A percentile compares a stretch with the other conserved stretches of the same genome.
These are phyloP conservation scores for Chloropicon primus DNA, from an alignment of 139 green algal species.

Conservation along the genomic window DNA sequence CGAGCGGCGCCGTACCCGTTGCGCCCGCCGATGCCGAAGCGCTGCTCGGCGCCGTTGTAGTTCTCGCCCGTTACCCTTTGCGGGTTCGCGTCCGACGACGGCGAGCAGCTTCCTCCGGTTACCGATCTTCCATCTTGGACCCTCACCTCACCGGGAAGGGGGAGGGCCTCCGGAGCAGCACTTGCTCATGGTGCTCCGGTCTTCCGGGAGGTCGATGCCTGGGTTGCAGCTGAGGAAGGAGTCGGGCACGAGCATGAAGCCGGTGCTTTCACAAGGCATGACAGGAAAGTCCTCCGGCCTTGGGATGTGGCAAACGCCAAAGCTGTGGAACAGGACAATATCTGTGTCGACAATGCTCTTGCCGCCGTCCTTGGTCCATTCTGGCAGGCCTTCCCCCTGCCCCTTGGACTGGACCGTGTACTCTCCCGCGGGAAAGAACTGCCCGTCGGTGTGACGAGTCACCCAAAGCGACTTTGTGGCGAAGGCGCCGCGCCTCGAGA, in stretches of 20 bases:
- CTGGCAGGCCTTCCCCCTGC: conserved; percentile 28
- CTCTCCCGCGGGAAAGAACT: conserved; percentile 54
- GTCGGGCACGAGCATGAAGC: conserved; percentile 33
- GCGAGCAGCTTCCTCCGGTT: too few species aligned
- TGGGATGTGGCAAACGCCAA: conserved; percentile 26
- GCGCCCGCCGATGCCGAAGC: too few species aligned
- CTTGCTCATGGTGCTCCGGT: conserved; percentile 28
- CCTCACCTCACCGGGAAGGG: too few species aligned
- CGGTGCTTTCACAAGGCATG: conserved; percentile 29
- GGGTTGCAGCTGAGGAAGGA: conserved; percentile 51
- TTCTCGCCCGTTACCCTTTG: too few species aligned
- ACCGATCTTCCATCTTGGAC: too few species aligned
- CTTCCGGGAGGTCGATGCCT: conserved; percentile 48
- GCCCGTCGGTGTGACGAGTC: conserved; percentile 45
- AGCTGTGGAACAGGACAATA: conserved; percentile 32
- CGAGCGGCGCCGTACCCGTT: too few species aligned
- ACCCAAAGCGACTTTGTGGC: conserved; percentile 63
- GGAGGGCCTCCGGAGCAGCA: too few species aligned
- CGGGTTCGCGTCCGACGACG: too few species aligned
- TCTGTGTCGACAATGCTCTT: conserved; percentile 14
- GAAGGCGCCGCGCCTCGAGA: conserved; percentile 40
- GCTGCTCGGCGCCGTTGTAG: too few species aligned
- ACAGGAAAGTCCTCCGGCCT: conserved; percentile 36
- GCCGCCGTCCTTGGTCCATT: conserved; percentile 22
- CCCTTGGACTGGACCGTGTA: conserved; percentile 47